Conservation (phyloP, 345 rosid genomes). For the Rhizophora mangle region DNA sequence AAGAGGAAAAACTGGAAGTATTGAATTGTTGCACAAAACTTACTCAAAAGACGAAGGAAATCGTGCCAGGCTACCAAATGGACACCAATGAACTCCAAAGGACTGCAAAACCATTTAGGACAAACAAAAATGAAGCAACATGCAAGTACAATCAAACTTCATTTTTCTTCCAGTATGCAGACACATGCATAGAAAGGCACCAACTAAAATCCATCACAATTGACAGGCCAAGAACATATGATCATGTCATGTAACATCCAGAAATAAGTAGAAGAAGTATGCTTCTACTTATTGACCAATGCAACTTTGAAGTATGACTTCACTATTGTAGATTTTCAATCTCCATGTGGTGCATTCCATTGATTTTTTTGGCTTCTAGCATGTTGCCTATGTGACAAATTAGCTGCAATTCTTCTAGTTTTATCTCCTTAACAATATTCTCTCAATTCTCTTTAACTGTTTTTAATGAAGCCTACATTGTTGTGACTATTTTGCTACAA, state of each 20-base stretch:
- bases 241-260: not conserved
- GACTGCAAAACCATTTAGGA: conserved; percentile 55
- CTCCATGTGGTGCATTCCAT: not conserved
- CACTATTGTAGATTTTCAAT: too few relatives aligned
- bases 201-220: not conserved
- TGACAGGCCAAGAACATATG: not conserved
- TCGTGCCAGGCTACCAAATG: conserved; percentile 75
- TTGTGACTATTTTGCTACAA: too few relatives aligned
- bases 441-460: too few relatives aligned
- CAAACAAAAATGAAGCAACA: conserved; percentile 13
- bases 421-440: too few relatives aligned
- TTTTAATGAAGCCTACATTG: too few relatives aligned
- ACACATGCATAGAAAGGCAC: not conserved
- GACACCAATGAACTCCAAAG: conserved; percentile 94
- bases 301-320: too few relatives aligned
- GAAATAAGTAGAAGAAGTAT: not conserved
- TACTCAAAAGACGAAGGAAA: conserved; percentile 64
- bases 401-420: too few relatives aligned
- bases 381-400: not conserved
- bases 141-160: conserved; percentile 6
- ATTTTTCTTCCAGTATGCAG: not conserved
- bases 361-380: conserved; percentile 5
- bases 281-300: too few relatives aligned
- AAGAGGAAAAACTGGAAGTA: conserved; percentile 9
- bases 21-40: conserved; percentile 30